Base-by-base conservation (phyloP, 805 yeast species). In the Ogataea haglerorum region DNA sequence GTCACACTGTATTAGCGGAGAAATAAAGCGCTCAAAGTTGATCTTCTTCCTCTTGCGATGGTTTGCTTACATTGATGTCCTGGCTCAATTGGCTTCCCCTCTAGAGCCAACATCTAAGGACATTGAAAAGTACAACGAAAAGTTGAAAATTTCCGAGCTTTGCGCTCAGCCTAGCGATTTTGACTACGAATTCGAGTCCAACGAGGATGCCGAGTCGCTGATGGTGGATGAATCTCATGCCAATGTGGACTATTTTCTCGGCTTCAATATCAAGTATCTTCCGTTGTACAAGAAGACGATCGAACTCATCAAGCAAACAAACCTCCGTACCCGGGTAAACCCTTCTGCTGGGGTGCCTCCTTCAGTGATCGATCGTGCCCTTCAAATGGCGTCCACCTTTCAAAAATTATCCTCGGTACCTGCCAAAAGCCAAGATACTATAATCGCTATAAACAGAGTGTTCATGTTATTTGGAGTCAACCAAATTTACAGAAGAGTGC, bases 61-160 rank as follows among this genome's bases (percentile, higher is more conserved):
- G 86, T 82, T 78, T 54, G 80, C 78, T 0, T 84, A 80, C 52
- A 62, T 80, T 24, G 88, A 82, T 51, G 75, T 81, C 3, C 66
- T 83, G 15, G 82, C 86, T 0, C 72, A 78, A 1, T 62, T 84
- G 17, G 75, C 85, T 1, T 72, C 86, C 0, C 72, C 84, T 3
- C 43, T 60, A 29, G 54, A 54, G 18, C 64, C 68, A 24, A 33
- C 62, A 4, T 34, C 38, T 1, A 53, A 47, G 2, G 64, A 61
- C 18, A 10, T 61, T 9, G 19, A 40, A 3, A 30, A 33, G 17
- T 45, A 27, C 31, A 27, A 40, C 38, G 52, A 48, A 16, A 42
- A 30, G 17, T 10, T 10, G 15, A 34, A 19, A 14, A 18, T 28
- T 13, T 10, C 31, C 16, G 19, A 28, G 12, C 18, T 25, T 13